A percentile compares a stretch with the other conserved stretches of the same genome.
These are phyloP conservation scores for Pythium vanterpoolii DNA, from an alignment of 352 stramenopile species.

Conservation along the genomic window DNA sequence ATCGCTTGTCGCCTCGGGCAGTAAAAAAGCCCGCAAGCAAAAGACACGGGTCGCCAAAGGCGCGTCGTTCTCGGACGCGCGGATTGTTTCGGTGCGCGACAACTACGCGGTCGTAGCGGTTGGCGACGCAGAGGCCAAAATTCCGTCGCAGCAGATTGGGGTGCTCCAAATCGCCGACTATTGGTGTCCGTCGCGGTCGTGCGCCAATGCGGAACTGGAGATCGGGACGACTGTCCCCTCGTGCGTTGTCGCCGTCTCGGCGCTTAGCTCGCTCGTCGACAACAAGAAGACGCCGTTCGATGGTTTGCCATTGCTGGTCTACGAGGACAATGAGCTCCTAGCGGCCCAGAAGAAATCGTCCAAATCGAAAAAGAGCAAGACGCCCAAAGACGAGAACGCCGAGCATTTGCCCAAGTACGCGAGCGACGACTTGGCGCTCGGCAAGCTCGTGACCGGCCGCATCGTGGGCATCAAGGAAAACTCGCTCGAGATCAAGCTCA, in stretches of 20 bases:
- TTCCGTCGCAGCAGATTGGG: slow-evolving; percentile 38
- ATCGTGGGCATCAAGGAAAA: slow-evolving; percentile 78
- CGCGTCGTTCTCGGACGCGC: slow-evolving; percentile 27
- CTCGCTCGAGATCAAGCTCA: slow-evolving; percentile 81
- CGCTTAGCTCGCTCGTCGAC: slow-evolving; percentile 29
- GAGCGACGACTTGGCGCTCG: slow-evolving; percentile 51
- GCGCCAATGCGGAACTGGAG: slow-evolving; percentile 50
- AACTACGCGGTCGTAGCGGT: slow-evolving; percentile 72
- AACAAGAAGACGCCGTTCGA: slow-evolving; percentile 68
- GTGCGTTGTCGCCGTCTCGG: slow-evolving; percentile 42
- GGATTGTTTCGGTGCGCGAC: slow-evolving; percentile 47
- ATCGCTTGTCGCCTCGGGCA: slow-evolving; percentile 50
- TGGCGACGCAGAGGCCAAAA: slow-evolving; percentile 33
- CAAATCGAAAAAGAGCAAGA: slow-evolving; percentile 31
- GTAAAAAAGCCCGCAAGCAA: slow-evolving; percentile 72
- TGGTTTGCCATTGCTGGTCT: slow-evolving; percentile 56
- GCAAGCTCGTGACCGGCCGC: slow-evolving; percentile 63
- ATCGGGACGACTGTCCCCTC: slow-evolving; percentile 32
- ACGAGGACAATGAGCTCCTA: slow-evolving; percentile 51
- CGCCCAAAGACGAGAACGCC: slow-evolving; percentile 26
- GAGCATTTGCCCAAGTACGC: slow-evolving; percentile 74
- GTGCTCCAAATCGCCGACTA: slow-evolving; percentile 76
- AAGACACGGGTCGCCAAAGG: slow-evolving; percentile 51
- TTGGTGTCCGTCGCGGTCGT: slow-evolving; percentile 66
- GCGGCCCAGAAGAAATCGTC: slow-evolving; percentile 17